Base-by-base conservation (phyloP, 225 moss, liverwort and hornwort species). In the Pseudoscleropodium purum region DNA sequence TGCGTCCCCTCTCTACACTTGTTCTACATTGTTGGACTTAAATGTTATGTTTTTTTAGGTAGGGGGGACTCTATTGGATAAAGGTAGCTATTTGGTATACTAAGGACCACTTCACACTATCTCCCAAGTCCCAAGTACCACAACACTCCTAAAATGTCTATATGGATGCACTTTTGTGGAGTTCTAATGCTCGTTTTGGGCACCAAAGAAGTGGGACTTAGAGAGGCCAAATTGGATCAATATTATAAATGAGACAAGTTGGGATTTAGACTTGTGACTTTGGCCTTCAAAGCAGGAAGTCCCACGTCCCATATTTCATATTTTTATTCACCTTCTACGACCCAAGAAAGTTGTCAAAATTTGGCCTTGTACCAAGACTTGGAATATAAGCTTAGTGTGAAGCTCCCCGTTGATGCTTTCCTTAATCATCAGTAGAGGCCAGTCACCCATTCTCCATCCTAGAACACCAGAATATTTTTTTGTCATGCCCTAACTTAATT, bases 381-480 rank as follows among this genome's bases (percentile, higher is more conserved):
- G 0, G 7, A 37, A n/a, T 1, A 0, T 69, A n/a, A n/a, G n/a
- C n/a, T n/a, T n/a, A 69, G 4, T 24, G 4, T 23, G 24, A 69
- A n/a, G 24, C 2, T 0, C 24, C n/a, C 4, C 1, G 0, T 68
- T 4, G 4, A n/a, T 69, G 24, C n/a, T 39, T 70, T 24, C 70
- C 13, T 24, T 0, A 0, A 2, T n/a, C 21, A 37, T 69, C 1
- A 13, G 0, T 7, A n/a, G 21, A n/a, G 8, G 2, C 11, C 3
- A 15, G 2, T 16, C 15, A 15, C 27, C 27, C 9, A 43, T 27
- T 43, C 43, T 45, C 10, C 1, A 1, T 74, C 17, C 16, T 10
- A 6, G 3, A 26, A 72, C 0, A 1, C 26, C 3, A 72, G 1
- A 41, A 26, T 24, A 70, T 41, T 70, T 70, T 69, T 68, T 24